Conservation (phyloP, 192 early-diverging fungal species). For the Thoreauomyces humboldtii region DNA sequence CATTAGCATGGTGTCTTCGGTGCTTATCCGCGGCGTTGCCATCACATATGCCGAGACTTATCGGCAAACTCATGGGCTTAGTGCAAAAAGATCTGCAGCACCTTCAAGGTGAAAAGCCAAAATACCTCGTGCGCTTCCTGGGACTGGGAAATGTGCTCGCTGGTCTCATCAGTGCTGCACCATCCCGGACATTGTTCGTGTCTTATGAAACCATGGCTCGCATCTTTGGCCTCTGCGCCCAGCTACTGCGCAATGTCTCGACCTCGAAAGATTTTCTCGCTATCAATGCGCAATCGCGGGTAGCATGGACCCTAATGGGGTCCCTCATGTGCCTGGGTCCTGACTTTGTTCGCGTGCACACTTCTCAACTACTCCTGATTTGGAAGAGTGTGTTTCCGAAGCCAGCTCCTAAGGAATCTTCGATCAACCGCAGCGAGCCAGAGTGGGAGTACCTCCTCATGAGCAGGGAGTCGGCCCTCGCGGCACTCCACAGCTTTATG, state of each 20-base stretch:
- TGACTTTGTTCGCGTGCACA: slow-evolving; percentile 75
- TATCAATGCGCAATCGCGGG: slow-evolving; percentile 60
- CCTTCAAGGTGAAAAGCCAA: slow-evolving; percentile 51
- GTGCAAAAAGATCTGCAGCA: slow-evolving; percentile 71
- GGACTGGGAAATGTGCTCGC: slow-evolving; percentile 69
- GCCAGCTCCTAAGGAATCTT: slow-evolving; percentile 62
- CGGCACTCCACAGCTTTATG: slow-evolving; percentile 71
- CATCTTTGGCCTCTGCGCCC: slow-evolving; percentile 72
- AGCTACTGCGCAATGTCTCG: slow-evolving; percentile 64
- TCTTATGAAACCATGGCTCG: slow-evolving; percentile 78
- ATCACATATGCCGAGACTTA: slow-evolving; percentile 56
- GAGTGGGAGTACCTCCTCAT: slow-evolving; percentile 59
- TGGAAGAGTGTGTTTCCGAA: slow-evolving; percentile 84
- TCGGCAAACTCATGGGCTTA: slow-evolving; percentile 62
- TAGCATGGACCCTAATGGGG: slow-evolving; percentile 78
- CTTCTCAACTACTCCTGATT: slow-evolving; percentile 70
- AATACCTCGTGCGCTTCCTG: slow-evolving; percentile 50
- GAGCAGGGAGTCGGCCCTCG: slow-evolving; percentile 63
- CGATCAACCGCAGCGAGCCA: slow-evolving; percentile 50
- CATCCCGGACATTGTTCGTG: slow-evolving; percentile 59
- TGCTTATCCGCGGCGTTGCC: slow-evolving; percentile 68
- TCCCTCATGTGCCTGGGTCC: slow-evolving; percentile 75
- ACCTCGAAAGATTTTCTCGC: slow-evolving; percentile 58
- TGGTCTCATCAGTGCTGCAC: slow-evolving; percentile 65
- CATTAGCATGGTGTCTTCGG: slow-evolving; percentile 67